phyloP scores from a whole-genome alignment of 208 protist species.

The Kentomonas sorsogonicus region DNA sequence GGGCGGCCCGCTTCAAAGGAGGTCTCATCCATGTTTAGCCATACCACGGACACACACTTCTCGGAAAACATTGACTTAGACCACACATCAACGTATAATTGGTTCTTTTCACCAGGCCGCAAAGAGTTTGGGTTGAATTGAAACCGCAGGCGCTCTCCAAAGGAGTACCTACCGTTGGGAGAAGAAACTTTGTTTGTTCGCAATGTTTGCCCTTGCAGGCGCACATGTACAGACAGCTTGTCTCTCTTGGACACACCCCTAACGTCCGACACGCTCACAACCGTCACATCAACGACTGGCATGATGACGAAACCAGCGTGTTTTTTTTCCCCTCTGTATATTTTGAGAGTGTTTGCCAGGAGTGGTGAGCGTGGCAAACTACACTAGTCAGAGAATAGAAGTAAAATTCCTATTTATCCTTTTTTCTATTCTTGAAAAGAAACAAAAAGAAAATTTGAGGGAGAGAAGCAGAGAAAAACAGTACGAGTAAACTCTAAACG shows the following conservation, averaged over 20 bases:
- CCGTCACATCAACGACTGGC: constrained; percentile 35
- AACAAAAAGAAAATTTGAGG: constrained; percentile 4
- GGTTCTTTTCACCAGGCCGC: constrained; percentile 17
- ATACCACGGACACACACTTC: constrained; percentile 40
- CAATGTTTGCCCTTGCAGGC: constrained; percentile 49
- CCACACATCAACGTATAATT: constrained; percentile 55
- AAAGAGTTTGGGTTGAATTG: constrained; percentile 21
- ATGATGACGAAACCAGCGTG: too few relatives aligned
- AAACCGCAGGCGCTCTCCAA: constrained; percentile 43
- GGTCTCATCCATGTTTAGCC: constrained; percentile 32
- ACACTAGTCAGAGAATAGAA: too few relatives aligned
- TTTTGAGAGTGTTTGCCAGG: too few relatives aligned
- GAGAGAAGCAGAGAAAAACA: constrained; percentile 12
- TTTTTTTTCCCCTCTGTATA: too few relatives aligned
- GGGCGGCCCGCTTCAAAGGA: constrained; percentile 21
- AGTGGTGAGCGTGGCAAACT: too few relatives aligned
- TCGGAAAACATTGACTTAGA: constrained; percentile 36
- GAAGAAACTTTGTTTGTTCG: constrained; percentile 25
- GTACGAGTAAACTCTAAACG: not conserved
- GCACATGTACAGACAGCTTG: constrained; percentile 41
- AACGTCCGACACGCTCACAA: constrained; percentile 29
- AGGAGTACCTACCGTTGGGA: constrained; percentile 17
- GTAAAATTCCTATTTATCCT: too few relatives aligned
- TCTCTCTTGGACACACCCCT: constrained; percentile 21
- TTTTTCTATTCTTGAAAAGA: not conserved